Evolutionary conservation across 441 rosid genomes (phyloP), one percentile per base, ranked within the genome.

Genomic region (Theobroma grandiflorum): DNA sequence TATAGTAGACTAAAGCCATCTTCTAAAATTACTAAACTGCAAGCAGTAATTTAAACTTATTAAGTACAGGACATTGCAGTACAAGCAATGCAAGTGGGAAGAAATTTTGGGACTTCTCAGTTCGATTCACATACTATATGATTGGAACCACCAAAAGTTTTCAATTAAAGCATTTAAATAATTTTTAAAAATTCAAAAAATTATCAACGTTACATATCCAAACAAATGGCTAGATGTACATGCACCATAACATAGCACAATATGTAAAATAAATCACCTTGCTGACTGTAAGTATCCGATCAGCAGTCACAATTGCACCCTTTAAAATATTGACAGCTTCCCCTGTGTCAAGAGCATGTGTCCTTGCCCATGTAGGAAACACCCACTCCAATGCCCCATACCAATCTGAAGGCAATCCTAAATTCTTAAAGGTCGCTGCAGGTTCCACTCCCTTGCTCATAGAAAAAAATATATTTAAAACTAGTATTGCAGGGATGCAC

Each of bases 271-370:
- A 62, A 74, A 81, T 84, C 75, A 96, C 98, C 98, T 95, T 88
- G 94, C 98, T 96, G 83, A 96, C 98, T 31, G 99, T 93, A 74
- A 95, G 85, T 82, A 96, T 87, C 65, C 97, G 91, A 82, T 96
- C 99, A 71, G 97, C 88, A 77, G 99, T 92, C 62, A 96, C 98
- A 75, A 96, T 86, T 78, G 98, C 98, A 87, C 99, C 97, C 90
- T 96, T 96, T 40, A 96, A 90, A 84, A 96, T 82, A 89, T 93
- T 96, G 81, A 96, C 98, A 3, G 99, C 98, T 88, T 91, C 97
- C 64, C 99, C 99, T 1, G 94, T 93, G 89, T 96, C 99, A n/a
- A 96, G 98, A 68, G 99, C 98, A 87, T 96, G 99, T 15, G 98
- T 86, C 89, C 99, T 92, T 64, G 98, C 99, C 98, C 98, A 93